phyloP scores from a whole-genome alignment of 805 yeast genomes.

The Candida stauntonica region DNA sequence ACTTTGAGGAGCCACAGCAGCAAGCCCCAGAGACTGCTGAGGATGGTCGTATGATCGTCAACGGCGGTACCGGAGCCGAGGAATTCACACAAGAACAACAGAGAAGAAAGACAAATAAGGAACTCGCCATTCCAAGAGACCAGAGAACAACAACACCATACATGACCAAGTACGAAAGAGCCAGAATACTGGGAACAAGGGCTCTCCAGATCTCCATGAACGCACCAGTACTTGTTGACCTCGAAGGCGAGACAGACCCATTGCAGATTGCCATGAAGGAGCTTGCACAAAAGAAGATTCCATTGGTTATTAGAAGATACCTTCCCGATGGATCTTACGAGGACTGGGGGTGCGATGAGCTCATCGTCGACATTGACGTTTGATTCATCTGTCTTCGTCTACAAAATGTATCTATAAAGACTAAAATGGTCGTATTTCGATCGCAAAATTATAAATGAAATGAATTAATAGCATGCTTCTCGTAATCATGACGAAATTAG shows the following conservation, averaged over 20 bases:
- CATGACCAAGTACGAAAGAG: constrained; percentile 98
- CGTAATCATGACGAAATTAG: neutral
- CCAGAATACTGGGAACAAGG: constrained; percentile 94
- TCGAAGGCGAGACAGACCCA: constrained; percentile 99
- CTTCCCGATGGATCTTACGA: constrained; percentile 96
- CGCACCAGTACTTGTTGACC: constrained; percentile 96
- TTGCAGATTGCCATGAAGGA: constrained; percentile 97
- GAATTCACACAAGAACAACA: constrained; percentile 37
- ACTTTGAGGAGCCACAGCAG: constrained; percentile 46
- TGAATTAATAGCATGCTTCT: neutral
- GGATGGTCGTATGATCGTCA: constrained; percentile 69
- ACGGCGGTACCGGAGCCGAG: constrained; percentile 63
- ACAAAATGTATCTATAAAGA: too few relatives aligned
- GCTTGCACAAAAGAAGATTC: constrained; percentile 89
- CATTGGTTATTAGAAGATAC: constrained; percentile 91
- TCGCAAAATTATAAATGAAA: neutral
- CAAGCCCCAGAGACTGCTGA: constrained; percentile 38
- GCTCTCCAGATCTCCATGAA: constrained; percentile 97
- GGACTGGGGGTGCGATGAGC: constrained; percentile 99
- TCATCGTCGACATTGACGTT: constrained; percentile 68
- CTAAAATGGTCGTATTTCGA: too few relatives aligned
- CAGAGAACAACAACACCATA: constrained; percentile 94
- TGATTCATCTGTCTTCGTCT: constrained; percentile 10
- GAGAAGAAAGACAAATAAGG: constrained; percentile 63
- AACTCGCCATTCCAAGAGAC: constrained; percentile 84